Conservation (phyloP, 2,329 filamentous ascomycete genomes). For the Tricladium varicosporioides region DNA sequence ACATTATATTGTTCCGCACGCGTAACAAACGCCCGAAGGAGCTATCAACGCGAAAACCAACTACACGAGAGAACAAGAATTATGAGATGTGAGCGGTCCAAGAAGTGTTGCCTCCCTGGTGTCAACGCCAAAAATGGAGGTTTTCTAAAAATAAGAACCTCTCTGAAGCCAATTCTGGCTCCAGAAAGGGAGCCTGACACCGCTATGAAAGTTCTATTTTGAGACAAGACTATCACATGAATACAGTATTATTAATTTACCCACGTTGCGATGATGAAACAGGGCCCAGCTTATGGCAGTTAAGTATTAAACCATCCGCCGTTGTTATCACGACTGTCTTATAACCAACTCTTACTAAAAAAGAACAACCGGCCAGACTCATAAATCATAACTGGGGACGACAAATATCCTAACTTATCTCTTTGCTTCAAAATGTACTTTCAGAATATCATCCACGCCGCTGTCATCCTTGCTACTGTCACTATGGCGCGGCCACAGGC, state of each 20-base stretch:
- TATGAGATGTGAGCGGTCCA: too few relatives aligned
- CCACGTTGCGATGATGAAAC: not conserved
- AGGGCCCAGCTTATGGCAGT: not conserved
- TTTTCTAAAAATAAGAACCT: too few relatives aligned
- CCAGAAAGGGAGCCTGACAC: too few relatives aligned
- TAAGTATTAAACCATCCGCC: not conserved
- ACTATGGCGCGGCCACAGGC: not conserved
- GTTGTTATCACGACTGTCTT: not conserved
- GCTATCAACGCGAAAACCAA: too few relatives aligned
- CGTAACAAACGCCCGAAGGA: too few relatives aligned
- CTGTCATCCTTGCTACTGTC: not conserved
- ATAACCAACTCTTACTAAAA: not conserved
- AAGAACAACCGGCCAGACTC: not conserved
- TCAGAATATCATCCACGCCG: not conserved
- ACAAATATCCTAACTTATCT: not conserved
- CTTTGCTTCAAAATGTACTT: not conserved
- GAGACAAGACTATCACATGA: not conserved
- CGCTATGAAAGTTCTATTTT: not conserved
- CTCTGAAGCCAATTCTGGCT: too few relatives aligned
- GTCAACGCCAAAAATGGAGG: too few relatives aligned
- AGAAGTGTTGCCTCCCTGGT: too few relatives aligned
- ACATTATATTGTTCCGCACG: too few relatives aligned
- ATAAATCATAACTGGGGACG: not conserved
- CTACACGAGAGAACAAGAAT: too few relatives aligned
- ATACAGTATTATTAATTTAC: not conserved